Percentiles rank a stretch among this genome's conserved stretches.
These are phyloP conservation scores for Phytophthora syringae DNA, from an alignment of 352 stramenopile species.

Conservation along the genomic window DNA sequence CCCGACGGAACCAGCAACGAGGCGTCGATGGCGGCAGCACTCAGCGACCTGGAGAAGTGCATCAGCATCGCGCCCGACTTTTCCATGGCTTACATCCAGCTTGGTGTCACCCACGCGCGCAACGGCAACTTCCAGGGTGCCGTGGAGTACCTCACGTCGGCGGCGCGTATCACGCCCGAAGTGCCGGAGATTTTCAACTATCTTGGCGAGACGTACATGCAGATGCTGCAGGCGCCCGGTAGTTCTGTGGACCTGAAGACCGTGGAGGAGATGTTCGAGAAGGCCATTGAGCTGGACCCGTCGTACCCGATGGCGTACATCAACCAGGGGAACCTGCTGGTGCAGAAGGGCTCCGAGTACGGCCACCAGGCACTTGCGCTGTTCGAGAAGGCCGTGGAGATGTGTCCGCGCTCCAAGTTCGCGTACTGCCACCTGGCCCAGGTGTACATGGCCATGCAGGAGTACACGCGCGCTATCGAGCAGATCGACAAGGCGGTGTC, in stretches of 20 bases:
- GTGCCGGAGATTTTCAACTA: slow-evolving; percentile 89
- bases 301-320: slow-evolving; percentile 90
- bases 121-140: slow-evolving; percentile 77
- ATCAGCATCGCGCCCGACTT: slow-evolving; percentile 78
- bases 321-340: slow-evolving; percentile 83
- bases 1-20: slow-evolving; percentile 60
- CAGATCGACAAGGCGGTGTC: slow-evolving; percentile 81
- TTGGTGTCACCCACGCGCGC: slow-evolving; percentile 78
- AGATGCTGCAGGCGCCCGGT: slow-evolving; percentile 71
- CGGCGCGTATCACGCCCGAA: slow-evolving; percentile 68
- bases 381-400: slow-evolving; percentile 81
- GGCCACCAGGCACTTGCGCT: slow-evolving; percentile 72
- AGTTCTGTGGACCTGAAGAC: slow-evolving; percentile 56
- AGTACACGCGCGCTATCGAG: slow-evolving; percentile 79
- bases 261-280: slow-evolving; percentile 83
- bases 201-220: slow-evolving; percentile 88
- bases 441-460: slow-evolving; percentile 89
- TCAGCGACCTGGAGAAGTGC: slow-evolving; percentile 76
- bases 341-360: slow-evolving; percentile 77
- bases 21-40: slow-evolving; percentile 54
- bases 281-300: slow-evolving; percentile 79
- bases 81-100: slow-evolving; percentile 84
- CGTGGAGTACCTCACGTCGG: slow-evolving; percentile 69
- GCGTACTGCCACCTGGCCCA: slow-evolving; percentile 84
- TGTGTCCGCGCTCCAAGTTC: slow-evolving; percentile 85